A percentile compares a stretch with the other conserved stretches of the same genome.
Evolutionary conservation across 345 rosid genomes (phyloP).

Genomic region (Syzygium aromaticum): DNA sequence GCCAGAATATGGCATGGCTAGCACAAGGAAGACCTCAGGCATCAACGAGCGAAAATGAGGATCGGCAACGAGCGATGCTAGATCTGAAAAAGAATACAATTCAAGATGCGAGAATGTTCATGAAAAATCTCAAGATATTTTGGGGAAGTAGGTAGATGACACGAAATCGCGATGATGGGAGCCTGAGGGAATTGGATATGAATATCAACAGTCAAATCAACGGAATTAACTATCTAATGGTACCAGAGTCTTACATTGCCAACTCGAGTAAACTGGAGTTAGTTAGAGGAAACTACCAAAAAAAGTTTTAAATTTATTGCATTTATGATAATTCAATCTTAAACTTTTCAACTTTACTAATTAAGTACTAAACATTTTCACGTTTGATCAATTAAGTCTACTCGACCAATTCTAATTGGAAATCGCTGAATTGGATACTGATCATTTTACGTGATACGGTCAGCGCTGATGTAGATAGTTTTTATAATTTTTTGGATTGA

Average conservation of each 20-base stretch:
- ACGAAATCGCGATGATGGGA: background rate
- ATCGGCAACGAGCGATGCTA: accelerated
- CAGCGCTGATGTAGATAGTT: too few relatives aligned
- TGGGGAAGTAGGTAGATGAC: background rate
- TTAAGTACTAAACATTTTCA: too few relatives aligned
- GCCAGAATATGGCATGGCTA: background rate
- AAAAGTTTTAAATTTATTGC: too few relatives aligned
- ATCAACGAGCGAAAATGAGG: background rate
- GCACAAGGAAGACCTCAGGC: too few relatives aligned
- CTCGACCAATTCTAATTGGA: too few relatives aligned
- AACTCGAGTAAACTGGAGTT: background rate
- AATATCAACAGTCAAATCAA: background rate
- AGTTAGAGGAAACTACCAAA: background rate
- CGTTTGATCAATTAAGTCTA: too few relatives aligned
- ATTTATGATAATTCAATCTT: too few relatives aligned
- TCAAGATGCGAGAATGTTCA: background rate
- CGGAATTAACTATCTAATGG: background rate
- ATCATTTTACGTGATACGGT: too few relatives aligned
- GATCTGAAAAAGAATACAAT: background rate
- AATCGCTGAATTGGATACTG: too few relatives aligned
- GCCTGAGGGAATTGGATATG: background rate
- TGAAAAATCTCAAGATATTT: background rate
- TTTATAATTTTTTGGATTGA: too few relatives aligned
- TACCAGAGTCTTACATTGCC: background rate
- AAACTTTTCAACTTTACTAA: too few relatives aligned